Base-by-base conservation (phyloP, 1,284 basidiomycete genomes). In the Meripilus lineatus region DNA sequence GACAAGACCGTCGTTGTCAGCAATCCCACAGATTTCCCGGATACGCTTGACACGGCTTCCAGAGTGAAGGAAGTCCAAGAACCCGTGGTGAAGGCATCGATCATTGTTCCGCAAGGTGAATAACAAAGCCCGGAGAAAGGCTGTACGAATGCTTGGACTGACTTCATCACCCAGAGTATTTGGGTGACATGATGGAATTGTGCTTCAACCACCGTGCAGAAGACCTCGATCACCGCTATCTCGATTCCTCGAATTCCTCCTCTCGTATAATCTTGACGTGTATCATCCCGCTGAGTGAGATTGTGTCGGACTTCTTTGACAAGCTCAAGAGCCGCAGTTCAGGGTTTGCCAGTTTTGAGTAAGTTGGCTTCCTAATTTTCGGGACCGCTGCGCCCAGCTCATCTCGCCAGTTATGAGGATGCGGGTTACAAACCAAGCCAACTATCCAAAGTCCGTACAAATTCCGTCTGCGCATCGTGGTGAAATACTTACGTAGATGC, bases 341-440 rank as follows among this genome's bases (percentile, higher is more conserved):
- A 3, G 92, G 92, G 18, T 95, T 93, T 61, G 92, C 92, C 7
- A 91, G 88, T 57, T 93, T 95, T 58, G 92, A 95, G 86, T 90
- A 51, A 54, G 82, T 72, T 36, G 18, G 30, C 28, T 38, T 23
- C 17, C 32, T 25, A 35, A 37, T 22, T 8, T n/a, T 38, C 11
- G 28, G 47, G 22, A 20, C 41, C 46, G 10, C 23, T 38, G 15
- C 15, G 32, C n/a, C 14, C 21, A 33, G 23, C n/a, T 22, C n/a
- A 38, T 35, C 38, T n/a, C 28, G 8, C 28, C 46, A 90, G 87
- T 58, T 97, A 96, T 54, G 93, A 96, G 61, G 87, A 93, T 63
- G 90, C 83, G 4, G 93, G 90, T 1, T 96, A 95, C 64, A 75
- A 79, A 57, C 63, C 69, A 48, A 89, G 84, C 52, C 79, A 93